These are phyloP conservation scores for Termitomyces sp. DNA, from an alignment of 768 basidiomycete species.

Conservation along the genomic window DNA sequence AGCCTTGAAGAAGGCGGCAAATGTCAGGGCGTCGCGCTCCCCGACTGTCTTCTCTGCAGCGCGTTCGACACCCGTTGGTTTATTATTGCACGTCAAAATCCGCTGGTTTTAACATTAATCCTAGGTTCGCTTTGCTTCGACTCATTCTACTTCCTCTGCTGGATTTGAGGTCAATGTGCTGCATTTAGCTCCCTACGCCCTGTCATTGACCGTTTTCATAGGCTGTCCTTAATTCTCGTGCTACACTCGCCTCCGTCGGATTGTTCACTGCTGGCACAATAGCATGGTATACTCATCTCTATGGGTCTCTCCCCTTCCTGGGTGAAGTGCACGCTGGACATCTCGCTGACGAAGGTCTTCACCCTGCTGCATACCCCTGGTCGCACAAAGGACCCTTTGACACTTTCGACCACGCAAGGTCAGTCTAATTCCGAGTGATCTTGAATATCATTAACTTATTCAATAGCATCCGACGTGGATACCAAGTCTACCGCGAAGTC, in stretches of 20 bases:
- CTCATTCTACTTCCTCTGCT: constrained; percentile 48
- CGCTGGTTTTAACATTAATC: constrained; percentile 13
- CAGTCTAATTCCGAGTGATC: constrained; percentile 25
- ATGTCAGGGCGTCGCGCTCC: constrained; percentile 40
- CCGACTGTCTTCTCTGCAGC: constrained; percentile 33
- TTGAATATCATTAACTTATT: constrained; percentile 5
- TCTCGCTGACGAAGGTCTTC: constrained; percentile 90
- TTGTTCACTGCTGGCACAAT: constrained; percentile 81
- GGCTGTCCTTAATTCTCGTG: constrained; percentile 66
- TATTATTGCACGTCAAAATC: constrained; percentile 4
- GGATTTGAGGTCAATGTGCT: constrained; percentile 55
- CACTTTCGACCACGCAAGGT: constrained; percentile 96
- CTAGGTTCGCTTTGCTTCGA: constrained; percentile 70
- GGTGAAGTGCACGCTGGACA: constrained; percentile 91
- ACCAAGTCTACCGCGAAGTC: constrained; percentile 97
- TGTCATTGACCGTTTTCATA: constrained; percentile 19
- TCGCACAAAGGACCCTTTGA: constrained; percentile 83
- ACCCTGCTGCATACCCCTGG: constrained; percentile 86
- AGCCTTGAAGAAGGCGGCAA: constrained; percentile 56
- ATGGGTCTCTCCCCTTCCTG: constrained; percentile 85
- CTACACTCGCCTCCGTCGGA: constrained; percentile 70
- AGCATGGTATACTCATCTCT: constrained; percentile 95
- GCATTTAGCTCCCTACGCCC: not conserved
- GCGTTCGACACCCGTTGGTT: constrained; percentile 47
- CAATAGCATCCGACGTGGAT: constrained; percentile 86